Percentiles rank a stretch among this genome's conserved stretches.
Evolutionary conservation across 2,329 filamentous ascomycete genomes (phyloP).

Genomic region (Meredithiella fracta): DNA sequence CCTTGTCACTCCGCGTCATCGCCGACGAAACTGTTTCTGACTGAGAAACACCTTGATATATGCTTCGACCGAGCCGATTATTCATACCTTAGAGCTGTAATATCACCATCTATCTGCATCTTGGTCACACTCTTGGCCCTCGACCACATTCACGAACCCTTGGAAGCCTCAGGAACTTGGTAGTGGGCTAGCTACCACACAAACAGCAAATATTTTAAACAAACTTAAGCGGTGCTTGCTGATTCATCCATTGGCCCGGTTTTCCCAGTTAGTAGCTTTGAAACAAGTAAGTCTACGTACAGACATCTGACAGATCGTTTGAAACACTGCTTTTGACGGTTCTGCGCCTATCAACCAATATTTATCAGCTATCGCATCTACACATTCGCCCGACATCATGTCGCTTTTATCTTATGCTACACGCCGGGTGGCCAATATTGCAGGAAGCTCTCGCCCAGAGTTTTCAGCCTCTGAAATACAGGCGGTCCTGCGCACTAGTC

Average conservation of each 20-base stretch:
- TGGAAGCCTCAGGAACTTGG: no score
- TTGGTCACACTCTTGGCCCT: no score
- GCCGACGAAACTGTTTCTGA: not conserved
- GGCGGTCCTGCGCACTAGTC: not conserved
- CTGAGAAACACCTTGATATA: not conserved
- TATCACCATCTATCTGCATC: no score
- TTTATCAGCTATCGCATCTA: not conserved
- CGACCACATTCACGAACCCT: no score
- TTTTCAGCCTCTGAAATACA: slow-evolving; percentile 1
- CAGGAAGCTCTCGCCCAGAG: not conserved
- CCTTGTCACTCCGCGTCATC: not conserved
- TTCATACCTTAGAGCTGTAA: no score
- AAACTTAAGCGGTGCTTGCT: no score
- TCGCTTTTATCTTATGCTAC: slow-evolving; percentile 10
- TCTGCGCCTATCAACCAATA: not conserved
- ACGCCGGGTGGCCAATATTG: slow-evolving; percentile 2
- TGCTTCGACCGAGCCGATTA: not conserved
- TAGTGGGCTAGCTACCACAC: not conserved
- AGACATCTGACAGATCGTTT: no score
- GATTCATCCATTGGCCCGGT: no score
- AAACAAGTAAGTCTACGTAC: no score
- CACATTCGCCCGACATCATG: slow-evolving; percentile 2
- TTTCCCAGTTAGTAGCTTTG: no score
- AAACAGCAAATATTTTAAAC: not conserved
- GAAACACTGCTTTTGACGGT: not conserved